Evolutionary conservation across 192 early-diverging fungal species (phyloP), one percentile per base, ranked within the genome.

Genomic region (Coemansia sp.): DNA sequence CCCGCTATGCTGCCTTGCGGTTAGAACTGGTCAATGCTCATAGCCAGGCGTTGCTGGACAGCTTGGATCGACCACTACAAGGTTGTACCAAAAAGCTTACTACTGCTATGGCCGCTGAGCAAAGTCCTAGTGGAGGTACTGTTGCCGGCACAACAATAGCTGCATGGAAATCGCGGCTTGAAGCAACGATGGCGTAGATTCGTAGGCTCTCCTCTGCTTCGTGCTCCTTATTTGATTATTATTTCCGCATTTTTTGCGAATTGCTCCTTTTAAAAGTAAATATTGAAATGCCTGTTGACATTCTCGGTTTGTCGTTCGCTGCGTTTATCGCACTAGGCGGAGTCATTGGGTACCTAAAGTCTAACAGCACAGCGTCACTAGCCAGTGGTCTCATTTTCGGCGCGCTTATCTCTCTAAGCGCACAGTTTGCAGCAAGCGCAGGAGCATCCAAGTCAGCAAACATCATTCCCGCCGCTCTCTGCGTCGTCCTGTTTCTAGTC

Each of bases 301-400:
- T 66, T 51, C 39, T 67, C 4, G 78, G 74, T 5, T 55, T 81
- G 36, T 70, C 51, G 8, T 81, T 81, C 38, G 67, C 70, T 50
- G 64, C 45, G 17, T 62, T 81, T 25, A 60, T 81, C 36, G 74
- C 70, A 10, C 58, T 81, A 3, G 78, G 78, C 69, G 78, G 78
- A 11, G 51, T 68, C 21, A 57, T 76, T 15, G 78, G 78, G 1
- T 75, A 72, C 25, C 55, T 76, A n/a, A 81, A 81, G 59, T 74
- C 78, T 5, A 42, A 39, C 73, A 81, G 78, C 34, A 53, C 62
- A 2, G 74, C 73, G 21, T 81, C 78, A 31, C 74, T 81, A 11
- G 74, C 69, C 12, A 76, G 70, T 64, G 78, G 78, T 0, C 67
- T 81, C 12, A 53, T 69, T 5, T 81, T 81, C 60, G 73, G 78